Evolutionary conservation across 176 grass and related monocot species (phyloP), one percentile per base, ranked within the genome.

Genomic region (Urochloa ruziziensis): DNA sequence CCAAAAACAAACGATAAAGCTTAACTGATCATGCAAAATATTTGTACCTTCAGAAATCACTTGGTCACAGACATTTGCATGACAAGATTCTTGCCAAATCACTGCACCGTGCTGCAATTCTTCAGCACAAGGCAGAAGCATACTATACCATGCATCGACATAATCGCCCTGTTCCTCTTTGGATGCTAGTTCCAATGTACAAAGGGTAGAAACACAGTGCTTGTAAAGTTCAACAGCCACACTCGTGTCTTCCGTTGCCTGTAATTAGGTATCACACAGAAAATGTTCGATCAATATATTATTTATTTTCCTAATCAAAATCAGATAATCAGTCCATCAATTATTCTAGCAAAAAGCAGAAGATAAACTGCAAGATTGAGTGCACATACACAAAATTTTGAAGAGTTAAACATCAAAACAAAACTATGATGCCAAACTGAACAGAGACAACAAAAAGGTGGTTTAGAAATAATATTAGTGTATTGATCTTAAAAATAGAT

Each of bases 41-140:
- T 62, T 25, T 77, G n/a, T 79, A 91, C 92, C 89, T 91, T 82
- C 60, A 85, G 54, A 84, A 82, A 89, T 79, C 74, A 89, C 51
- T 85, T 11, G 82, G 25, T 73, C 19, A 0, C 39, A 37, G 46
- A 84, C 56, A 76, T 87, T 78, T 60, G 78, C 33, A 85, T 32
- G 44, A 47, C 70, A 80, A 60, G 56, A 89, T 78, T 94, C 84
- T 80, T 76, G 65, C 87, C 86, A 94, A 71, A 91, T 19, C 23
- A 68, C 54, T 1, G 37, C 89, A 80, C 87, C 92, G 61, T 85
- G 84, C 78, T 87, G 42, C 84, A 91, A 73, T 86, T 94, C 92
- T 59, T 91, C 57, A 46, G 77, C 77, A 85, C 92, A 91, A 51
- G 53, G 67, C 29, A 81, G 29, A 82, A 84, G 78, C 58, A 94